Evolutionary conservation across 495 filamentous ascomycete genomes (phyloP).

Genomic region (Penicillium longicatenatum): DNA sequence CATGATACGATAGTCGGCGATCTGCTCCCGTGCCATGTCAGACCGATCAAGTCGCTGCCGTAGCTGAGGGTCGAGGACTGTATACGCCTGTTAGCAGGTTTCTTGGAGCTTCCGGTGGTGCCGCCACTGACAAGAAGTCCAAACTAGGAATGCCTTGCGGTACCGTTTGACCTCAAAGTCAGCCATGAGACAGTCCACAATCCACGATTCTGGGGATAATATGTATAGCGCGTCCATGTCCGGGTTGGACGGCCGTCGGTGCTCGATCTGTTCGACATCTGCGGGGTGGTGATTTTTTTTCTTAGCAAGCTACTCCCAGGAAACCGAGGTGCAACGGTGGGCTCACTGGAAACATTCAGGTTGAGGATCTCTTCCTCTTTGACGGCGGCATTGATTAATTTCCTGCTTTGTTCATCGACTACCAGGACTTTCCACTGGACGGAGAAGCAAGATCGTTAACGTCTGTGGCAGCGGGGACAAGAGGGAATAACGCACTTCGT

Average conservation of each 20-base stretch:
- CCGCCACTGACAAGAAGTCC: conserved; percentile 69
- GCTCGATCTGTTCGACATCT: conserved; percentile 93
- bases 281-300: conserved; percentile 24
- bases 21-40: conserved; percentile 65
- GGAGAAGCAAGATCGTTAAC: conserved; percentile 26
- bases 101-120: conserved; percentile 4
- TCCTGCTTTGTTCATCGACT: conserved; percentile 75
- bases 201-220: conserved; percentile 78
- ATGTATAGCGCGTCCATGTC: conserved; percentile 95
- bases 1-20: conserved; percentile 71
- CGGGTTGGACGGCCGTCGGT: conserved; percentile 73
- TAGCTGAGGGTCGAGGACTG: conserved; percentile 57
- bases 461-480: conserved; percentile 28
- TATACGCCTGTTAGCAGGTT: conserved; percentile 17
- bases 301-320: conserved; percentile 29
- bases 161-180: conserved; percentile 86
- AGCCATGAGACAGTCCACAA: conserved; percentile 89
- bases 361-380: conserved; percentile 96
- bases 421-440: conserved; percentile 94
- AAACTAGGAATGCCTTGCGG: conserved; percentile 72
- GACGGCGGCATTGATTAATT: conserved; percentile 81
- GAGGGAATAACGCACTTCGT: conserved; percentile 52
- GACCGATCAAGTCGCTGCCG: conserved; percentile 59
- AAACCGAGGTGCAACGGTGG: not conserved
- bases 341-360: conserved; percentile 88